Evolutionary conservation across 2,329 filamentous ascomycete genomes (phyloP).

Genomic region (Colletotrichum salicis): DNA sequence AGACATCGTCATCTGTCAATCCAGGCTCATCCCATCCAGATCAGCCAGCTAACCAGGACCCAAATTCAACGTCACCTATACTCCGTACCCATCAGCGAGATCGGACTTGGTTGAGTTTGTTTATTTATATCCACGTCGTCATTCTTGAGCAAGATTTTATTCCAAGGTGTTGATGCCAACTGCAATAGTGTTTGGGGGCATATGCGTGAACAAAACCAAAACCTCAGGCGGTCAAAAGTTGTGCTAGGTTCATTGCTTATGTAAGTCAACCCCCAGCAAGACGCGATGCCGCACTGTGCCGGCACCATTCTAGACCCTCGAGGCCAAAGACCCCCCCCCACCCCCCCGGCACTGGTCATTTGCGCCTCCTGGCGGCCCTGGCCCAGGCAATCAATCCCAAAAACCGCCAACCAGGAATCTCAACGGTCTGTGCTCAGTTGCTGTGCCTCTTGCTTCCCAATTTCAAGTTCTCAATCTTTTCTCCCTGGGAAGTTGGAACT

Average conservation of each 20-base stretch:
- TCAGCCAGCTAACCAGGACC: constrained; percentile 4
- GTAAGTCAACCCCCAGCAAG: neutral
- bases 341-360: constrained; percentile 29
- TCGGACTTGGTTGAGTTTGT: neutral
- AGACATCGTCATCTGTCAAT: constrained; percentile 19
- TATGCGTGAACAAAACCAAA: neutral
- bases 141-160: neutral
- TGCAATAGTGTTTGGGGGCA: too few species aligned
- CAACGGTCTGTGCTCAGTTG: constrained; percentile 17
- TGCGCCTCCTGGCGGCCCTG: constrained; percentile 10
- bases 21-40: constrained; percentile 27
- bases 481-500: neutral
- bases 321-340: neutral
- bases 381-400: constrained; percentile 24
- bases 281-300: constrained; percentile 13
- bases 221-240: neutral
- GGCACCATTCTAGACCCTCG: constrained; percentile 10
- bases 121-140: neutral
- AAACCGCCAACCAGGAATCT: constrained; percentile 1
- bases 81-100: neutral
- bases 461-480: neutral
- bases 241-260: neutral
- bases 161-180: too few species aligned
- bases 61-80: constrained; percentile 29
- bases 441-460: neutral